phyloP scores from a whole-genome alignment of 306 rosid genomes.

The Luffa aegyptiaca region DNA sequence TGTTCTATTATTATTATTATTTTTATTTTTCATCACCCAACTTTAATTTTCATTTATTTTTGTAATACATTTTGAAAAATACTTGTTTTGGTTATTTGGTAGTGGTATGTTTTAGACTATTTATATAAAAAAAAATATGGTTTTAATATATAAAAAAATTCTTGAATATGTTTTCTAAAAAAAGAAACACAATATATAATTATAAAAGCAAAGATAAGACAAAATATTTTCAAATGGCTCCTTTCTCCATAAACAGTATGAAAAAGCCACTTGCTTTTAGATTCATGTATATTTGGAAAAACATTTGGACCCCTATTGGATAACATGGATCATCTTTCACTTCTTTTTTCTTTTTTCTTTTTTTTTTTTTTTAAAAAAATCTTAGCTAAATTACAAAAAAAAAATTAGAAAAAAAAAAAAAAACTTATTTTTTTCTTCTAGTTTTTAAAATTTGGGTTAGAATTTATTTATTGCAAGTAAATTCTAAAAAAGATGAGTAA shows the following conservation, averaged over 20 bases:
- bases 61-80: too few relatives aligned
- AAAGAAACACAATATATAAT: not conserved
- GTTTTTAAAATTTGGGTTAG: not conserved
- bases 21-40: too few relatives aligned
- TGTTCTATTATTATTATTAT: too few relatives aligned
- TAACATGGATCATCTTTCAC: not conserved
- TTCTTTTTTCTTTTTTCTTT: not conserved
- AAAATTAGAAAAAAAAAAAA: not conserved
- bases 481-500: not conserved
- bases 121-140: too few relatives aligned
- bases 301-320: not conserved
- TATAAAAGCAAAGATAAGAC: not conserved
- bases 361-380: not conserved
- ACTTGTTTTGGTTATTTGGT: too few relatives aligned
- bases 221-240: not conserved
- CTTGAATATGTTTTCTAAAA: not conserved
- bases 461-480: too few relatives aligned
- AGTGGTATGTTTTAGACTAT: too few relatives aligned
- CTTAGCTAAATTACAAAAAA: not conserved
- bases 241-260: not conserved
- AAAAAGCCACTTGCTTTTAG: not conserved
- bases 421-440: not conserved
- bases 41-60: not conserved
- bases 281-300: not conserved
- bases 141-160: not conserved